Base-by-base conservation (phyloP, 2,329 filamentous ascomycete genomes). In the Escovopsis sp. region DNA sequence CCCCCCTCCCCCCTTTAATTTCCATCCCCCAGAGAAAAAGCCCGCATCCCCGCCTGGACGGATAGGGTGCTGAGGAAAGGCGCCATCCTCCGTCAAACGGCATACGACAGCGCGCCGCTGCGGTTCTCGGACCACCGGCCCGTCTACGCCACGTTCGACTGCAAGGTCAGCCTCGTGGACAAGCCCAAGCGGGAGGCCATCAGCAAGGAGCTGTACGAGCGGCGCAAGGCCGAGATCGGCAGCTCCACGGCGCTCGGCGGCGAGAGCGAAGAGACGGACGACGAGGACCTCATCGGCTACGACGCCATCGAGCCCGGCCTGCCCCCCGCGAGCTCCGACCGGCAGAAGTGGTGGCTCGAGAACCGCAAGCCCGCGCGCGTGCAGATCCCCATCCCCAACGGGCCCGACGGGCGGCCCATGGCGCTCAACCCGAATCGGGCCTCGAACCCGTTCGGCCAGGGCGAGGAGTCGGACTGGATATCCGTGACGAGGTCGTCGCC, bases 61-160 rank as follows among this genome's bases (percentile, higher is more conserved):
- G 91, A 98, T 60, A 83, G 91, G 32, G 83, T 98, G 37, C 65
- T 98, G 8, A 81, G 84, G 45, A 93, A 88, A 63, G 91, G 91
- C 7, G 67, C 74, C 45, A 88, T 86, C 50, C 71, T 98, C 31
- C 78, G 79, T 35, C 91, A 96, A 57, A 67, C 83, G 10, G 73
- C 83, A 29, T 98, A 98, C 60, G 76, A 84, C 53, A 81, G 76
- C 41, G 87, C 88, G 4, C 79, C 85, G 27, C 67, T 98, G 31
- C 76, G 73, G 11, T 94, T 96, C 57, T 98, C 91, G 0, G 91
- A 98, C 55, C 91, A 98, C 59, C 76, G 88, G n/a, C 91, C 91
- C 2, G 89, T 98, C 0, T 95, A 85, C 61, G 88, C 86, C 11
- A 77, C 78, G 0, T 98, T 98, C 55, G 75, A 86, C 50, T 93